Conservation (phyloP, 2,329 filamentous ascomycete genomes). For the Fusarium nisikadoi region DNA sequence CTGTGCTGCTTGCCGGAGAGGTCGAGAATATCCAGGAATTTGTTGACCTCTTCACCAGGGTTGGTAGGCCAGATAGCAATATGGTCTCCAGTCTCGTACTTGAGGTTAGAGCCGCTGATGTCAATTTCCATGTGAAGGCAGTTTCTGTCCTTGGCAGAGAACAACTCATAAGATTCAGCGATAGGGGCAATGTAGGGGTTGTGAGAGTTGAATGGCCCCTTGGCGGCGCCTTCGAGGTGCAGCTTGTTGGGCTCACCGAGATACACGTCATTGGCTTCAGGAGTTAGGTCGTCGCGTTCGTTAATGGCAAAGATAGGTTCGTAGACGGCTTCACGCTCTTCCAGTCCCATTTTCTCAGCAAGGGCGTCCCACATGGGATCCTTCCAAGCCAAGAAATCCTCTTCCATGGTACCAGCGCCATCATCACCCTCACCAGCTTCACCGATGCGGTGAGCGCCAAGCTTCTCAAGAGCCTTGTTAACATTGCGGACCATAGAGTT, state of each 20-base stretch:
- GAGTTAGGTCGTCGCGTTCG: conserved; percentile 77
- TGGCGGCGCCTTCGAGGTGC: conserved; percentile 85
- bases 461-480: conserved; percentile 80
- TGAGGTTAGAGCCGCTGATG: conserved; percentile 86
- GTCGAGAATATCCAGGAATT: conserved; percentile 83
- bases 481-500: conserved; percentile 98
- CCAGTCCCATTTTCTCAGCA: conserved; percentile 82
- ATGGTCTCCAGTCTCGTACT: conserved; percentile 96
- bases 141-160: conserved; percentile 89
- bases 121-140: conserved; percentile 97
- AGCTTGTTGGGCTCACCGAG: conserved; percentile 96
- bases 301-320: conserved; percentile 89
- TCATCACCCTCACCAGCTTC: conserved; percentile 95
- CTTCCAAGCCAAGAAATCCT: conserved; percentile 99
- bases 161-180: conserved; percentile 88
- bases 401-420: conserved; percentile 98
- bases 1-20: conserved; percentile 80
- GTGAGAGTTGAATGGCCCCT: conserved; percentile 94
- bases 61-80: conserved; percentile 98
- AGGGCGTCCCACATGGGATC: conserved; percentile 97
- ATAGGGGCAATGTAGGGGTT: conserved; percentile 98
- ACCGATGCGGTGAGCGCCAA: conserved; percentile 87
- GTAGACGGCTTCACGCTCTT: conserved; percentile 96
- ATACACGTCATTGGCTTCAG: conserved; percentile 85
- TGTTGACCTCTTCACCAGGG: conserved; percentile 88